Percentiles rank a stretch among this genome's conserved stretches.
Conservation (phyloP, 2,329 filamentous ascomycete species). For the Incumbomyces delicatus region DNA sequence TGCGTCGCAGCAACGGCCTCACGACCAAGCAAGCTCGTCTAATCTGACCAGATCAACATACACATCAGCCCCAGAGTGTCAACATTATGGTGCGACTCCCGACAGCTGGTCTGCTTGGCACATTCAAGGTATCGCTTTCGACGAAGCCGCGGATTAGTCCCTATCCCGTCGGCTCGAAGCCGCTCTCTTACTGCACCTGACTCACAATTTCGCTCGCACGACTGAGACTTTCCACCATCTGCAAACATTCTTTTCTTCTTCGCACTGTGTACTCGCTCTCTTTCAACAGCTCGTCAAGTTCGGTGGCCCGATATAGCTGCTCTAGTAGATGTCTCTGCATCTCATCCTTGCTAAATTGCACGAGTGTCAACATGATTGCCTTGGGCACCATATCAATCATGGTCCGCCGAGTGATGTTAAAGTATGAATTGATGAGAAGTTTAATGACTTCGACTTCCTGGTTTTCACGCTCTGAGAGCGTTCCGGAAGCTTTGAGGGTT, state of each 20-base stretch:
- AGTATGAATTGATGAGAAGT: slow-evolving; percentile 92
- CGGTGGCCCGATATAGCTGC: slow-evolving; percentile 89
- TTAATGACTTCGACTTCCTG: slow-evolving; percentile 99
- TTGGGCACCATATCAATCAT: slow-evolving; percentile 99
- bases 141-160: no score
- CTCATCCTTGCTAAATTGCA: slow-evolving; percentile 90
- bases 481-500: slow-evolving; percentile 87
- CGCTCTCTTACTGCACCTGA: slow-evolving; percentile 46
- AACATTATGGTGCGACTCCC: no score
- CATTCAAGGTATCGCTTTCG: no score
- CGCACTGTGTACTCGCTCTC: slow-evolving; percentile 96
- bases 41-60: no score
- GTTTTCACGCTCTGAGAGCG: slow-evolving; percentile 82
- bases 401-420: slow-evolving; percentile 93
- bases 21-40: no score
- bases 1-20: no score
- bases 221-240: slow-evolving; percentile 91
- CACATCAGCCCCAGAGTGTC: no score
- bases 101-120: no score
- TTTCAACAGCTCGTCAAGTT: slow-evolving; percentile 88
- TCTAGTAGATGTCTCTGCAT: slow-evolving; percentile 97
- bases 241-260: slow-evolving; percentile 92
- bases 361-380: slow-evolving; percentile 94
- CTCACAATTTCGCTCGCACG: slow-evolving; percentile 95
- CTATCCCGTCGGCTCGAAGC: no score